Evolutionary conservation across 345 rosid genomes (phyloP).

Genomic region (Psidium friedrichsthalianum): DNA sequence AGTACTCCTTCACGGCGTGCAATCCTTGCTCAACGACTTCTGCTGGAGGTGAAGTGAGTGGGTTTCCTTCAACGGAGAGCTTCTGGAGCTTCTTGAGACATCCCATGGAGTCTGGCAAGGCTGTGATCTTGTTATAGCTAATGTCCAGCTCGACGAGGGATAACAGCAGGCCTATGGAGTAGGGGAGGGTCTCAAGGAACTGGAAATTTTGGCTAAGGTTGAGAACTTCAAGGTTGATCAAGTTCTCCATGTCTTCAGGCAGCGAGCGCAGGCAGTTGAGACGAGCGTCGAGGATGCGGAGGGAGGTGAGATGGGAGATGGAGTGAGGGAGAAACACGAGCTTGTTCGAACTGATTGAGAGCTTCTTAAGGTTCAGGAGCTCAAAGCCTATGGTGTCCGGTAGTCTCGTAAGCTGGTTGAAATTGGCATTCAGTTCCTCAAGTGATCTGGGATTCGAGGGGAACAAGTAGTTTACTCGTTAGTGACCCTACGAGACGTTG

Average conservation of each 20-base stretch:
- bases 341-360: slow-evolving; percentile 71
- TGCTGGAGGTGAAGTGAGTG: slow-evolving; percentile 55
- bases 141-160: slow-evolving; percentile 69
- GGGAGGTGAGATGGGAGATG: slow-evolving; percentile 49
- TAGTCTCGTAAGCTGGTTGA: slow-evolving; percentile 64
- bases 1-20: slow-evolving; percentile 48
- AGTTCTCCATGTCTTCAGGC: slow-evolving; percentile 68
- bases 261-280: slow-evolving; percentile 68
- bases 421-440: slow-evolving; percentile 81
- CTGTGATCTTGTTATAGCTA: slow-evolving; percentile 62
- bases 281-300: slow-evolving; percentile 53
- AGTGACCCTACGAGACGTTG: background rate
- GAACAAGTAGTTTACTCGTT: background rate
- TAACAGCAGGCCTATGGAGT: slow-evolving; percentile 56
- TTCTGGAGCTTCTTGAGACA: slow-evolving; percentile 59
- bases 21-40: slow-evolving; percentile 63
- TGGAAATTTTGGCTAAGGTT: slow-evolving; percentile 87
- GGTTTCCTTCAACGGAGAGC: slow-evolving; percentile 75
- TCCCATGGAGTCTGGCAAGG: slow-evolving; percentile 65
- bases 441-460: slow-evolving; percentile 29
- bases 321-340: slow-evolving; percentile 55
- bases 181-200: slow-evolving; percentile 41
- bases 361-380: slow-evolving; percentile 52
- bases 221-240: slow-evolving; percentile 56
- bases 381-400: slow-evolving; percentile 72